These are phyloP conservation scores for Pseudogymnoascus verrucosus DNA, from an alignment of 2,329 filamentous ascomycete species.

Conservation along the genomic window DNA sequence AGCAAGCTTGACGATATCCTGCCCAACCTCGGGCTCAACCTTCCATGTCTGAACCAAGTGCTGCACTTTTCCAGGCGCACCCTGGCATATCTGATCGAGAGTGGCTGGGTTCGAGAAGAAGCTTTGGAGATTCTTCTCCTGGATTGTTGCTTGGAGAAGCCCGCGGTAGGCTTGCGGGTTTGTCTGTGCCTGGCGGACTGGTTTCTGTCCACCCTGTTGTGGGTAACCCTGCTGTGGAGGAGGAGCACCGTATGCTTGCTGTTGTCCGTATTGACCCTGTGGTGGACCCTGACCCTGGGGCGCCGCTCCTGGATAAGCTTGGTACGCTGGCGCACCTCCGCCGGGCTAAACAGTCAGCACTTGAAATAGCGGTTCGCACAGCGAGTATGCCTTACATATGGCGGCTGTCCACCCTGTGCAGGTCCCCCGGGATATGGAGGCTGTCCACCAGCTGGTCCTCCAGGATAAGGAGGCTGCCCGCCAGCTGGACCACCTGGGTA, in stretches of 20 bases:
- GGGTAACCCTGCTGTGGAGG: slow-evolving; percentile 11
- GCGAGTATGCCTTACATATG: slow-evolving; percentile 3
- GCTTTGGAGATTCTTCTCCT: slow-evolving; percentile 13
- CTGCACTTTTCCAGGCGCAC: slow-evolving; percentile 17
- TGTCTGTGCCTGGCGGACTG: slow-evolving; percentile 6
- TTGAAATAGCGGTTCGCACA: background rate
- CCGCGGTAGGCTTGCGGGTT: slow-evolving; percentile 13
- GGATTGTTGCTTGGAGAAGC: slow-evolving; percentile 16
- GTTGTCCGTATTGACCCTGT: slow-evolving; percentile 4
- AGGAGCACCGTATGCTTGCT: background rate
- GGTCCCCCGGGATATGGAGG: background rate
- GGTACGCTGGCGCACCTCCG: background rate
- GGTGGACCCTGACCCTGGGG: background rate
- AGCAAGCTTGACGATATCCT: slow-evolving; percentile 29
- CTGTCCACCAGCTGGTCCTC: background rate
- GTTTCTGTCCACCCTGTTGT: slow-evolving; percentile 13
- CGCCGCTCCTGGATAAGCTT: background rate
- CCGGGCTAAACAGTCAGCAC: background rate
- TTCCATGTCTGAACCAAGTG: slow-evolving; percentile 23
- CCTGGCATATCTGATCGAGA: slow-evolving; percentile 11
- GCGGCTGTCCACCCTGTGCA: background rate
- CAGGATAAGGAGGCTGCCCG: slow-evolving; percentile 1
- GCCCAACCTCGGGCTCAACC: slow-evolving; percentile 25
- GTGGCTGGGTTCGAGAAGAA: slow-evolving; percentile 11
- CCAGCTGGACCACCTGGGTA: background rate